Conservation (phyloP, 208 protist species). For the Leishmania martiniquensis region DNA sequence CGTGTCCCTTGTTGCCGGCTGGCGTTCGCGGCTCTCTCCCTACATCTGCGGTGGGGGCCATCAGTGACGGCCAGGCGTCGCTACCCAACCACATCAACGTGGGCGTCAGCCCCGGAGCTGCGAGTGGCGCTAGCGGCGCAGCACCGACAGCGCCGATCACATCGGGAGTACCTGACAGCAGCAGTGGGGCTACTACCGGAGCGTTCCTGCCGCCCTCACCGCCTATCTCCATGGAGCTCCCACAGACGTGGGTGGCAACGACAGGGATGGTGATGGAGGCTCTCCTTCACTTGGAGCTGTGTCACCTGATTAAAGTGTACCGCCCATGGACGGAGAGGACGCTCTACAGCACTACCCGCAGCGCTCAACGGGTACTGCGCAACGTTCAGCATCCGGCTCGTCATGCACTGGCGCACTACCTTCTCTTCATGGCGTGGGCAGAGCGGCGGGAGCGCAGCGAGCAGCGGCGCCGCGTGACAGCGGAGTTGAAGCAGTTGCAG, state of each 20-base stretch:
- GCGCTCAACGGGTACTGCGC: constrained; percentile 42
- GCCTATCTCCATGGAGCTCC: constrained; percentile 35
- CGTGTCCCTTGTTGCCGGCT: constrained; percentile 18
- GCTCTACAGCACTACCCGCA: constrained; percentile 45
- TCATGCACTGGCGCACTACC: constrained; percentile 21
- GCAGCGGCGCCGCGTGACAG: not conserved
- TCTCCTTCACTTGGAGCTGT: constrained; percentile 63
- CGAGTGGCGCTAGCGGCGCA: not conserved
- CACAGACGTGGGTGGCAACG: constrained; percentile 36
- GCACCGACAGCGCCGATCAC: not conserved
- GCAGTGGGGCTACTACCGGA: not conserved
- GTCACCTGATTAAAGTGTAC: constrained; percentile 56
- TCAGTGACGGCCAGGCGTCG: constrained; percentile 22
- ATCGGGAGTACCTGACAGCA: not conserved
- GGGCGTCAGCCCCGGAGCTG: not conserved
- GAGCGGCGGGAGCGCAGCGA: constrained; percentile 24
- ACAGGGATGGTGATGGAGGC: constrained; percentile 60
- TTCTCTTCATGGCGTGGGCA: constrained; percentile 32
- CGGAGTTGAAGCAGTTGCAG: not conserved
- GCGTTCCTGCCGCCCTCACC: constrained; percentile 1
- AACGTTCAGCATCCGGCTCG: constrained; percentile 49
- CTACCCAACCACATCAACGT: constrained; percentile 27
- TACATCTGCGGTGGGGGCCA: constrained; percentile 22
- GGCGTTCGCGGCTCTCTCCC: constrained; percentile 30
- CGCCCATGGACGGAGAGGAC: constrained; percentile 44